Evolutionary conservation across 2,329 filamentous ascomycete genomes (phyloP).

Genomic region (Sporothrix protearum): DNA sequence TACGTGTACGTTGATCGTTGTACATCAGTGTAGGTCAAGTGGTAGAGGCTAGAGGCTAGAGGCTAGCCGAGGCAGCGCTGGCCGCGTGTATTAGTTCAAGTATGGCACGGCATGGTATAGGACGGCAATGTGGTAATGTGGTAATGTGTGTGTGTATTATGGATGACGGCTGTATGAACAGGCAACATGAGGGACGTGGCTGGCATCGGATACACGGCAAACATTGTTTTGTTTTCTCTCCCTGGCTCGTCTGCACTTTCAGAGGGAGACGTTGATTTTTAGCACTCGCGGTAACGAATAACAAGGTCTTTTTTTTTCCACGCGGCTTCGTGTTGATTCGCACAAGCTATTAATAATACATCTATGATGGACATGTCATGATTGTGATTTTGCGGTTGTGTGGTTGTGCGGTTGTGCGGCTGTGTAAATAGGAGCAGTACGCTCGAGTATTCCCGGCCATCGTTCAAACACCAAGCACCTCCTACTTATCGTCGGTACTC

Average conservation of each 20-base stretch:
- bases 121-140: too few species aligned
- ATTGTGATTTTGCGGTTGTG: background rate
- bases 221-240: background rate
- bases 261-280: background rate
- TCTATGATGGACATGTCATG: constrained; percentile 3
- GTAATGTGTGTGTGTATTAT: background rate
- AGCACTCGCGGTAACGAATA: background rate
- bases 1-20: background rate
- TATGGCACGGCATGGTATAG: background rate
- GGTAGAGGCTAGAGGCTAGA: too few species aligned
- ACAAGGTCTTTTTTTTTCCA: constrained; percentile 9
- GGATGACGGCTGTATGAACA: background rate
- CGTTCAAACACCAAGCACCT: too few species aligned
- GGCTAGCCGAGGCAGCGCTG: constrained; percentile 6
- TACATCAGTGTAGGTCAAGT: background rate
- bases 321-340: background rate
- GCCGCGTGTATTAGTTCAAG: background rate
- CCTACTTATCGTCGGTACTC: constrained; percentile 62
- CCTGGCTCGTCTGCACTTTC: background rate
- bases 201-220: background rate
- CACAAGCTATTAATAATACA: constrained; percentile 20
- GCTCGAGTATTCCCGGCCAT: background rate
- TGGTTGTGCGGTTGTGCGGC: too few species aligned
- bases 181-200: background rate
- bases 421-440: background rate